Evolutionary conservation across 345 rosid species (phyloP), one percentile per base, ranked within the genome.

Genomic region (Rhodamnia argentea): DNA sequence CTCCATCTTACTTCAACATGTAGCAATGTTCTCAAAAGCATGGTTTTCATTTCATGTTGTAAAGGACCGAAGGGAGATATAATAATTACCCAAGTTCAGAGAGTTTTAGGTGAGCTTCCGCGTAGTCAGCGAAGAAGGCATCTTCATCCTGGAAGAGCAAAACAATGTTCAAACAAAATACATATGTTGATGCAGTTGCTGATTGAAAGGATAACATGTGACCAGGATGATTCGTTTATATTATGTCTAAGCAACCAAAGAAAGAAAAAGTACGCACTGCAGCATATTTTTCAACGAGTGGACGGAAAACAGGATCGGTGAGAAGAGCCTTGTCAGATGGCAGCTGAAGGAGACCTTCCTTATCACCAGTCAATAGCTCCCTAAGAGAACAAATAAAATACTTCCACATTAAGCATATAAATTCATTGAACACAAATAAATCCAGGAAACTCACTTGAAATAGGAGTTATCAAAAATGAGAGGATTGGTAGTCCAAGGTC

Each of bases 281-380:
- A 23, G 99, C 99, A 90, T 96, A 97, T 94, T 96, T 97, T 44
- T 97, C 99, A 26, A 97, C 99, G 20, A 89, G 84, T 22, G 98
- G 95, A 53, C 95, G 98, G 98, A 97, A 96, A 40, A 89, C 92
- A n/a, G 97, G 97, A 85, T 97, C 99, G 0, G 87, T 56, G n/a
- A 96, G 88, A 59, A 97, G 99, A 37, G 94, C 94, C 93, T 94
- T 93, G 92, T 97, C 99, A 14, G 95, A 50, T 54, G 96, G 98
- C 82, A 97, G 85, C 86, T 96, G 95, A 37, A 97, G 70, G 83
- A 96, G 98, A 4, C 91, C 99, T 85, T 96, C 99, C 90, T 94
- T 96, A 90, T 94, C 98, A 4, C 98, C 98, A 44, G 83, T 87
- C 94, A 97, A 90, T 24, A 97, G 94, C 88, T 95, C 98, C 93